These are phyloP conservation scores for Nicotiana obtusifolia DNA, from an alignment of 257 asterid genomes.

Conservation along the genomic window DNA sequence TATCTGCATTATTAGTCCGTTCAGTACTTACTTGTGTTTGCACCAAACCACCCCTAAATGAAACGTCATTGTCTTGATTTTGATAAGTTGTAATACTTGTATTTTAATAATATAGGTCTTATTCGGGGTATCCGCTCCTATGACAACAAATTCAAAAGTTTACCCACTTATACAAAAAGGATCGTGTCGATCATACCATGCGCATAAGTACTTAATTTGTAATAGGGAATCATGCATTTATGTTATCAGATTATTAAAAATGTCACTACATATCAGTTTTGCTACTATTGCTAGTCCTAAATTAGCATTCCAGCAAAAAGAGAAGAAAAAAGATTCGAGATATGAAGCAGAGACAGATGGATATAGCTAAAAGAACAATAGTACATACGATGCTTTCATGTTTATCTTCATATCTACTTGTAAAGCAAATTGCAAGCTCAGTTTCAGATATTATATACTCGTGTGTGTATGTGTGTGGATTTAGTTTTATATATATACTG, in stretches of 20 bases:
- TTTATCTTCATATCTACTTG: slow-evolving; percentile 8
- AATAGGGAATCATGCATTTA: neutral
- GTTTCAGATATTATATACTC: no score
- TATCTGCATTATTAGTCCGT: no score
- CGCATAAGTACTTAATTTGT: neutral
- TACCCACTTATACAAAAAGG: neutral
- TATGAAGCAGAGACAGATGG: neutral
- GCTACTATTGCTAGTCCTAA: neutral
- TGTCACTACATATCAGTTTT: neutral
- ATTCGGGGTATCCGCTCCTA: neutral
- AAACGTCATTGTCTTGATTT: neutral
- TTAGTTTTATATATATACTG: no score
- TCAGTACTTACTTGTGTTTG: no score
- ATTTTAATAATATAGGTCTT: neutral
- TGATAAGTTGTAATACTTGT: neutral
- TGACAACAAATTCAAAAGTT: neutral
- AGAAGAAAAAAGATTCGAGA: neutral
- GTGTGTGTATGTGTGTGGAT: no score
- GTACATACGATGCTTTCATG: neutral
- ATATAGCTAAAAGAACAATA: neutral
- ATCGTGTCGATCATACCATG: neutral
- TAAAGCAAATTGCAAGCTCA: neutral
- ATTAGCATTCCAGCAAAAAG: neutral
- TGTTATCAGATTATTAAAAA: neutral
- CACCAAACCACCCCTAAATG: no score